These are phyloP conservation scores for Mortierella hygrophila DNA, from an alignment of 192 early-diverging fungal species.

Conservation along the genomic window DNA sequence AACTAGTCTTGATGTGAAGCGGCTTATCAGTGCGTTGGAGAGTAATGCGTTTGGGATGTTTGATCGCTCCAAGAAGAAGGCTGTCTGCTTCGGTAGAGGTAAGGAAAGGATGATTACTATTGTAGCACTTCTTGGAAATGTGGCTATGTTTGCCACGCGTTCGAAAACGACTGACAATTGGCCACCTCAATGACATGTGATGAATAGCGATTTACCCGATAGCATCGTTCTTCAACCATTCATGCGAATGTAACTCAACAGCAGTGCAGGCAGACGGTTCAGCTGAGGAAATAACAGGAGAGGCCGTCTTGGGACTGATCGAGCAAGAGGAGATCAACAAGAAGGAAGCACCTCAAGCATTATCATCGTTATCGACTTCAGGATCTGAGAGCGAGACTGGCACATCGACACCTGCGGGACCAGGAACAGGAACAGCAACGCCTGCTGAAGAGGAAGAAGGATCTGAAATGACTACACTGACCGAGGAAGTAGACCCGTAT, in stretches of 20 bases:
- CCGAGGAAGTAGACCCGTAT: slow-evolving; percentile 2
- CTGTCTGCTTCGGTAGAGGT: slow-evolving; percentile 63
- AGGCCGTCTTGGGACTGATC: slow-evolving; percentile 19
- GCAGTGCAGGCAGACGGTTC: slow-evolving; percentile 51
- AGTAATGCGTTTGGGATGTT: slow-evolving; percentile 81
- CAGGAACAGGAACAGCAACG: neutral
- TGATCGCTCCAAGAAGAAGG: slow-evolving; percentile 52
- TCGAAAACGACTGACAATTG: neutral
- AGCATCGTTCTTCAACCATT: slow-evolving; percentile 78
- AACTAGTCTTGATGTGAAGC: slow-evolving; percentile 60
- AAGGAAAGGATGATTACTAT: neutral
- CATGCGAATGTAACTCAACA: slow-evolving; percentile 67
- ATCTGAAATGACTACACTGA: slow-evolving; percentile 6
- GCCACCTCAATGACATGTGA: slow-evolving; percentile 28
- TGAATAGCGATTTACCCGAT: slow-evolving; percentile 69
- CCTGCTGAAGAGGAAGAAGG: slow-evolving; percentile 27
- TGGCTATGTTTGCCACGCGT: neutral
- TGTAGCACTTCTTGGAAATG: neutral
- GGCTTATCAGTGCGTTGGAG: slow-evolving; percentile 70
- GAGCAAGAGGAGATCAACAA: neutral
- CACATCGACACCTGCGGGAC: neutral
- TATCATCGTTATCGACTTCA: slow-evolving; percentile 41
- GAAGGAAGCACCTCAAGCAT: neutral
- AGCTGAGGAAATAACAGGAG: slow-evolving; percentile 10
- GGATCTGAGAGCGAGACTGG: slow-evolving; percentile 13